phyloP scores from a whole-genome alignment of 2,329 filamentous ascomycete species.

The Hirsutella minnesotensis region DNA sequence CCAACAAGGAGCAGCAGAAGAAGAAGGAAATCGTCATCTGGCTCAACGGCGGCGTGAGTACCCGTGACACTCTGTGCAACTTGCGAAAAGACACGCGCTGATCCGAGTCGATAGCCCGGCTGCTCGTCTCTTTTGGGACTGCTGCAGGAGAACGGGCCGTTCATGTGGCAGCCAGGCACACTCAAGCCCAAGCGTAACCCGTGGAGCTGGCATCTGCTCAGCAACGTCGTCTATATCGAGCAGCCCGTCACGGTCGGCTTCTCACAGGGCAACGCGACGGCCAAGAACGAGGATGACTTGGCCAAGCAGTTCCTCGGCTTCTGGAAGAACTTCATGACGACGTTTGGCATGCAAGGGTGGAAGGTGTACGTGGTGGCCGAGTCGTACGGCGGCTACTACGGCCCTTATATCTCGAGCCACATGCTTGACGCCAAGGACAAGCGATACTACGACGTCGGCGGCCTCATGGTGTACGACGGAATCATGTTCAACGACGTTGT shows the following conservation, averaged over 20 bases:
- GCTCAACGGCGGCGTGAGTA: slow-evolving; percentile 40
- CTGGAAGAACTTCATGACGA: slow-evolving; percentile 66
- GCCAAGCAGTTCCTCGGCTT: slow-evolving; percentile 65
- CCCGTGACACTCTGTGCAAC: background rate
- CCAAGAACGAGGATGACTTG: slow-evolving; percentile 54
- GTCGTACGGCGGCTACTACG: slow-evolving; percentile 56
- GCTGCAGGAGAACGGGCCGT: slow-evolving; percentile 67
- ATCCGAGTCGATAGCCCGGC: slow-evolving; percentile 23
- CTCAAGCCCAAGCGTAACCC: slow-evolving; percentile 51
- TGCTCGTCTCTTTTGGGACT: slow-evolving; percentile 55
- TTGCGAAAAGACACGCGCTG: background rate
- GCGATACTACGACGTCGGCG: slow-evolving; percentile 54
- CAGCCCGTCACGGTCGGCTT: slow-evolving; percentile 60
- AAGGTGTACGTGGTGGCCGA: slow-evolving; percentile 65
- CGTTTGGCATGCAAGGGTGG: slow-evolving; percentile 53
- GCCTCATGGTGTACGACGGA: slow-evolving; percentile 64
- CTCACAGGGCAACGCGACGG: slow-evolving; percentile 50
- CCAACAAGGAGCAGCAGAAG: slow-evolving; percentile 27
- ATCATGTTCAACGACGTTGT: slow-evolving; percentile 40
- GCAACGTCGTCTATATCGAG: slow-evolving; percentile 56
- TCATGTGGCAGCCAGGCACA: slow-evolving; percentile 60
- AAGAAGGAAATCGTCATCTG: slow-evolving; percentile 51
- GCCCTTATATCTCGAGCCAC: slow-evolving; percentile 60
- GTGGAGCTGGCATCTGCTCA: slow-evolving; percentile 49
- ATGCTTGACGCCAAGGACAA: slow-evolving; percentile 58